A percentile compares a stretch with the other conserved stretches of the same genome.
phyloP scores from a whole-genome alignment of 1,284 basidiomycete species.

The Melampsora americana region DNA sequence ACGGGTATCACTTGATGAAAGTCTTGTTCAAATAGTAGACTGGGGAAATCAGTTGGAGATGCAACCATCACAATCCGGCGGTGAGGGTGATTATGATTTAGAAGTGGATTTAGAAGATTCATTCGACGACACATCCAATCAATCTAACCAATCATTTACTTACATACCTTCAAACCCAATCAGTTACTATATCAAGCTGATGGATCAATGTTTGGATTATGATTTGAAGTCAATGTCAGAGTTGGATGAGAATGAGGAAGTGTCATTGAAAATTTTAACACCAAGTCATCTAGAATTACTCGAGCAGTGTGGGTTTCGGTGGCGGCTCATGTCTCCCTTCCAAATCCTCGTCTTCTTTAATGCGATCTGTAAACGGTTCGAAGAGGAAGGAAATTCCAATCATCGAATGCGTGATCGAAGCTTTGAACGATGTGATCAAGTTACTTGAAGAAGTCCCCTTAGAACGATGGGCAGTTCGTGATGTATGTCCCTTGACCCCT shows the following conservation, averaged over 20 bases:
- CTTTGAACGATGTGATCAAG: conserved; percentile 69
- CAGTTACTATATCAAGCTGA: conserved; percentile 75
- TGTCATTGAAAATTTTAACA: conserved; percentile 89
- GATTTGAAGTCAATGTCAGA: conserved; percentile 87
- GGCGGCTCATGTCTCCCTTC: conserved; percentile 80
- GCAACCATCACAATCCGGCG: neutral
- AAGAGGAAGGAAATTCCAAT: conserved; percentile 84
- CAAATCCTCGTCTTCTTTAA: conserved; percentile 78
- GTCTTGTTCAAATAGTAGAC: conserved; percentile 14
- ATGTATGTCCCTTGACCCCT: conserved; percentile 61
- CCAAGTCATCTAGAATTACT: conserved; percentile 74
- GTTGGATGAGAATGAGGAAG: conserved; percentile 91
- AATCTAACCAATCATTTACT: conserved; percentile 58
- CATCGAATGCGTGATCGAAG: conserved; percentile 83
- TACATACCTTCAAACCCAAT: conserved; percentile 87
- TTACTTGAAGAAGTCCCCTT: conserved; percentile 64
- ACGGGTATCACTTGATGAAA: conserved; percentile 9
- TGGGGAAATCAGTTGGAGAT: conserved; percentile 2
- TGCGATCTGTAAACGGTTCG: conserved; percentile 80
- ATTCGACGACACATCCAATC: neutral
- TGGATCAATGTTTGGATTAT: conserved; percentile 75
- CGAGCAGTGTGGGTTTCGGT: conserved; percentile 79
- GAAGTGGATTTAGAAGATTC: conserved; percentile 12
- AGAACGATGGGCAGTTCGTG: conserved; percentile 70
- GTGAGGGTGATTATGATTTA: conserved; percentile 15